Percentiles rank a stretch among this genome's conserved stretches.
phyloP scores from a whole-genome alignment of 495 filamentous ascomycete genomes.

The Aeminium ludgeri region DNA sequence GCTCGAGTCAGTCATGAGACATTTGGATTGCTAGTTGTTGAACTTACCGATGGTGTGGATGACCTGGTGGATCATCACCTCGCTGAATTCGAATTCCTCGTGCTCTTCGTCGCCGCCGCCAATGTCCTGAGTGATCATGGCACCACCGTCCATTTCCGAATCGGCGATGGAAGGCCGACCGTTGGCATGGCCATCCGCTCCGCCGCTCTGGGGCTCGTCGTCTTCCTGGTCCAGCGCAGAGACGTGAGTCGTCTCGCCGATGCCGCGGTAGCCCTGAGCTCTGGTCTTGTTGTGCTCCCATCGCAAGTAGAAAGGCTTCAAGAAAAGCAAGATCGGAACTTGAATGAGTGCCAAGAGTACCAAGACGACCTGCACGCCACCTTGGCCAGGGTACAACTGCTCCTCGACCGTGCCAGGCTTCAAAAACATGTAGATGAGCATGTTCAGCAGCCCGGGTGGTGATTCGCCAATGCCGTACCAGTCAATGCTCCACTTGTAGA shows the following conservation, averaged over 20 bases:
- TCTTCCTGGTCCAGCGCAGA: constrained; percentile 66
- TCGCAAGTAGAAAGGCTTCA: constrained; percentile 88
- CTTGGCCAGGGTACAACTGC: constrained; percentile 63
- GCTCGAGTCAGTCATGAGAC: not conserved
- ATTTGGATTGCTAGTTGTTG: not conserved
- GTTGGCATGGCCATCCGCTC: constrained; percentile 30
- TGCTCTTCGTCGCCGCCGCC: constrained; percentile 48
- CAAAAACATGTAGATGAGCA: constrained; percentile 99
- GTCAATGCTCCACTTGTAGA: constrained; percentile 93
- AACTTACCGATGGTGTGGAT: constrained; percentile 89
- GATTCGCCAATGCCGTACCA: constrained; percentile 50
- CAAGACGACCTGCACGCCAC: constrained; percentile 53
- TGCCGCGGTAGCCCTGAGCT: constrained; percentile 74
- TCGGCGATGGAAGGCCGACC: constrained; percentile 58
- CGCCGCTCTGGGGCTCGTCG: constrained; percentile 37
- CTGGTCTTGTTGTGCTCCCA: constrained; percentile 82
- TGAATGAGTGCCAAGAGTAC: constrained; percentile 70
- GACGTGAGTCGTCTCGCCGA: constrained; percentile 72
- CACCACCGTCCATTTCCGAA: constrained; percentile 63
- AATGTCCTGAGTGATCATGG: constrained; percentile 79
- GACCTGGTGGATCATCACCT: constrained; percentile 96
- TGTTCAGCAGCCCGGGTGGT: constrained; percentile 84
- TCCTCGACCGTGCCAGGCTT: constrained; percentile 60
- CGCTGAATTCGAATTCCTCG: constrained; percentile 90
- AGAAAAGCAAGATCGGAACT: constrained; percentile 78